Conservation (phyloP, 2,329 filamentous ascomycete genomes). For the Sphaceloma murrayae region DNA sequence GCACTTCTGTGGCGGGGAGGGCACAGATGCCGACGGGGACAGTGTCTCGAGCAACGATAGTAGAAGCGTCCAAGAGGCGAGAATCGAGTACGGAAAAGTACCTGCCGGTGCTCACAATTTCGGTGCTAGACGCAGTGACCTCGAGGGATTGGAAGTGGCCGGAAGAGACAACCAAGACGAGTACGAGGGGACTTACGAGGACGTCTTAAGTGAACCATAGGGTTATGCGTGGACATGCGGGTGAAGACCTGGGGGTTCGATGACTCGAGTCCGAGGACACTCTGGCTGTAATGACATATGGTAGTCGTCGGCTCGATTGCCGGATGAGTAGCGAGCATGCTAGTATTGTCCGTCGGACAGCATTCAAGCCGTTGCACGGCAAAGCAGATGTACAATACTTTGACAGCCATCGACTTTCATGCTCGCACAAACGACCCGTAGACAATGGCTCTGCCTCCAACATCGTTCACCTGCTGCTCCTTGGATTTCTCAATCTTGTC, state of each 20-base stretch:
- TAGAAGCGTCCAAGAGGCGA: conserved; percentile 35
- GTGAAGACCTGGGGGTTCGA: too few relatives aligned
- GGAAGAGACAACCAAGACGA: conserved; percentile 44
- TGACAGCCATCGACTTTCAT: background rate
- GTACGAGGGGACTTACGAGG: conserved; percentile 37
- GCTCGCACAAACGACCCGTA: conserved; percentile 10
- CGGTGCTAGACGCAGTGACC: conserved; percentile 41
- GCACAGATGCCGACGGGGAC: conserved; percentile 18
- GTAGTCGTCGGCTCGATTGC: too few relatives aligned
- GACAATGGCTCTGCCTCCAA: conserved; percentile 7
- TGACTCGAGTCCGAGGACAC: too few relatives aligned
- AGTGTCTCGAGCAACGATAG: conserved; percentile 24
- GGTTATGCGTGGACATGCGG: background rate
- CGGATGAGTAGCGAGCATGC: too few relatives aligned
- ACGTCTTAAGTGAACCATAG: too few relatives aligned
- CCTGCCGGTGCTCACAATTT: conserved; percentile 23
- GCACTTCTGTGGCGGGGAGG: conserved; percentile 14
- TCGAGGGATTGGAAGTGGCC: conserved; percentile 45
- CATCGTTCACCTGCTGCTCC: conserved; percentile 11
- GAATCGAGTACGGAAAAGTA: conserved; percentile 38
- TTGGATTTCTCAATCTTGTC: conserved; percentile 14
- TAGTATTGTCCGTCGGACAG: too few relatives aligned
- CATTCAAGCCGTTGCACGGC: too few relatives aligned
- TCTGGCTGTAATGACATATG: too few relatives aligned
- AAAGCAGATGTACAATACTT: too few relatives aligned